Evolutionary conservation across 176 grass and related monocot species (phyloP), one percentile per base, ranked within the genome.

Genomic region (Thalia dealbata): DNA sequence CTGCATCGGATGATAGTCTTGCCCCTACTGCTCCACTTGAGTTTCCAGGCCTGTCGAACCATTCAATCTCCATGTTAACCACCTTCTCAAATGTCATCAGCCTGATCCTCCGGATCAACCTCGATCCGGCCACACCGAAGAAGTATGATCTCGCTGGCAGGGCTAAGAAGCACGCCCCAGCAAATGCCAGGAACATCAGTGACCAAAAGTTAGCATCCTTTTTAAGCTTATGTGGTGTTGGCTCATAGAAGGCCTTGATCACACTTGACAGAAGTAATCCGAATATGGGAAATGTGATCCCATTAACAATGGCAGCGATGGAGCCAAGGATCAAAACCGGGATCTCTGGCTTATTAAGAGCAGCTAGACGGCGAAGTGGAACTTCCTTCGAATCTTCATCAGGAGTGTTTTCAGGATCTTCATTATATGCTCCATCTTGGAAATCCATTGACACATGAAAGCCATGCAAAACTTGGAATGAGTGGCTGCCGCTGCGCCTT

Each of bases 51-150:
- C 86, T 78, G 60, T 96, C 91, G 82, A 96, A 96, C 91, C 91
- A 96, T 78, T 79, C 84, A 8, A 96, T 79, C 70, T 96, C 91
- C 91, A 96, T 96, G 59, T 91, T 86, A 61, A 96, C 83, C 58
- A 84, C 88, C 81, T 96, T 96, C 78, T 91, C 81, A 82, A 96
- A 96, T 84, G 91, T 88, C 91, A 88, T 91, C 71, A 91, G 64
- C 67, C 91, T 86, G 63, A 96, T 96, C 81, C 91, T 88, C 77
- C 72, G 88, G 71, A 96, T 88, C 76, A 96, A 80, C 66, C 80
- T 91, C 61, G 83, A 96, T 25, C 91, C 91, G 22, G 91, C 85
- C 70, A 96, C 24, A 45, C 85, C 86, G 42, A 96, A 96, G 86
- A 96, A 87, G 88, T 96, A 96, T 7, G 88, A 88, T 80, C 85